Base-by-base conservation (phyloP, 371 early-diverging fungal genomes). In the Phascolomyces articulosus region DNA sequence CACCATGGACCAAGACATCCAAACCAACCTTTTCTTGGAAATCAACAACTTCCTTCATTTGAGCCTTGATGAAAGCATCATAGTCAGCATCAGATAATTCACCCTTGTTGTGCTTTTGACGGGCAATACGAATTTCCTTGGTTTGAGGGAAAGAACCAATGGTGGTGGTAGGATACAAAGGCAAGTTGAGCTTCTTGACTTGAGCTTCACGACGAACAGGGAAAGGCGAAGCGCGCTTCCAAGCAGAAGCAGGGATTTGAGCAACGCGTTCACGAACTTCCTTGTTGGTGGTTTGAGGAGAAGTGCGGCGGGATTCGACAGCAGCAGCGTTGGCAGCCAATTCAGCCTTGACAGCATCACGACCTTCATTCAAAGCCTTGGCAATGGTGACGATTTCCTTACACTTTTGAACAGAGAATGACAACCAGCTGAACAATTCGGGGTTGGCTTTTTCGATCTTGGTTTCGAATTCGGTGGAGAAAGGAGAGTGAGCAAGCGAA, bases 81-180 rank as follows among this genome's bases (percentile, higher is more conserved):
- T 98, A 98, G 65, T 91, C 82, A 20, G 72, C 85, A 59, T 81
- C 71, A 67, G 85, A 79, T 62, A 91, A 72, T 47, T 88, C 88
- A 66, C 94, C 93, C 87, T 91, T 93, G 87, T 91, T 93, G 85
- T 90, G 84, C 82, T 93, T 90, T 65, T 91, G 91, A 74, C 98
- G 97, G 51, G 92, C 89, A 62, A 89, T 74, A 82, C 98, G 96
- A 66, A 98, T 93, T 77, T 96, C 95, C 76, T 92, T 93, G 71
- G 98, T 97, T 80, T 98, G 98, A 55, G 98, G 98, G 94, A 98
- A 97, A 53, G 97, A 96, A 40, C 98, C 98, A 65, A 98, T 93
- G 65, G 98, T 97, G 72, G 98, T 97, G 51, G 98, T 97, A 34
- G 98, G 96, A 90, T 95, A 97, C 62, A 83, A 72, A 40, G 98